A percentile compares a stretch with the other conserved stretches of the same genome.
Conservation (phyloP, 208 protist genomes). For the Crithidia mellificae region DNA sequence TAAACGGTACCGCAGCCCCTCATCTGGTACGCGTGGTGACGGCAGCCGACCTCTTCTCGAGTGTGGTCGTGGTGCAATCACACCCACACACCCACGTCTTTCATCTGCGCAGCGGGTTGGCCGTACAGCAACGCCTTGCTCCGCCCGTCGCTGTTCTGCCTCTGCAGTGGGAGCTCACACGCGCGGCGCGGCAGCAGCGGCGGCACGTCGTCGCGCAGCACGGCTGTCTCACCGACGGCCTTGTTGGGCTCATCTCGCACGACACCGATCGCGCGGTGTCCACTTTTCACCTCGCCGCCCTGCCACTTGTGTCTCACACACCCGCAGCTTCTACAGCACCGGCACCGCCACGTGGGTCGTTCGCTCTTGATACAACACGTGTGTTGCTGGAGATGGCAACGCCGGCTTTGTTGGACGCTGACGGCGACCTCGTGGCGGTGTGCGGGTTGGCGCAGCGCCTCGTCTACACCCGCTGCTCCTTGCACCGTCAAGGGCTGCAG, state of each 20-base stretch:
- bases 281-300: constrained; percentile 12
- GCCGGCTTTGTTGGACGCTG: constrained; percentile 27
- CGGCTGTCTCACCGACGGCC: constrained; percentile 16
- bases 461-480: constrained; percentile 33
- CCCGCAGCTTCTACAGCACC: background rate
- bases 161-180: background rate
- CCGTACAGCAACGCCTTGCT: constrained; percentile 1
- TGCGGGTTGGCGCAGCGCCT: constrained; percentile 48
- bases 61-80: constrained; percentile 10
- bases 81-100: constrained; percentile 10
- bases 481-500: constrained; percentile 17
- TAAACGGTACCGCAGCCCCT: constrained; percentile 9
- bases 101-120: constrained; percentile 7
- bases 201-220: background rate
- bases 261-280: constrained; percentile 16
- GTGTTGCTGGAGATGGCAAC: constrained; percentile 47
- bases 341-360: constrained; percentile 13
- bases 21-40: constrained; percentile 5
- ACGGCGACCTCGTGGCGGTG: constrained; percentile 26
- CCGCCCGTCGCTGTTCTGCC: constrained; percentile 15
- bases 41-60: background rate
- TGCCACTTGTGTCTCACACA: background rate
- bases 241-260: constrained; percentile 11
- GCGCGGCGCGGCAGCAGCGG: background rate
- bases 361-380: too few species aligned